Conservation (phyloP, 2,329 filamentous ascomycete species). For the Pyrenophora teres region DNA sequence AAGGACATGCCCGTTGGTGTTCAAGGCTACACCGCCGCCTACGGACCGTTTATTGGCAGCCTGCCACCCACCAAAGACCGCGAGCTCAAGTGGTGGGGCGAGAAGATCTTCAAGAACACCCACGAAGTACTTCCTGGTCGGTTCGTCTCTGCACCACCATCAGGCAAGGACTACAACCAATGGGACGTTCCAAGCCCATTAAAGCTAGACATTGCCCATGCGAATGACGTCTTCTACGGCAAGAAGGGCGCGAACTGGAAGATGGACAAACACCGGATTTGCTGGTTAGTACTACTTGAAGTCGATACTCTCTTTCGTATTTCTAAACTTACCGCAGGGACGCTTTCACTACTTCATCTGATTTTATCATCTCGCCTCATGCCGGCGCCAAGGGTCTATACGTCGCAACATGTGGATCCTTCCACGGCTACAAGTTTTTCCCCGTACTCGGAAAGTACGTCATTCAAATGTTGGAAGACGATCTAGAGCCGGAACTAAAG, state of each 20-base stretch:
- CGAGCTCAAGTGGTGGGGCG: constrained; percentile 44
- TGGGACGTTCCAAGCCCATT: constrained; percentile 64
- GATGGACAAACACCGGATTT: constrained; percentile 66
- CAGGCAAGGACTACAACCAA: constrained; percentile 62
- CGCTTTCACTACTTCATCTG: constrained; percentile 62
- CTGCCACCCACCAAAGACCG: constrained; percentile 41
- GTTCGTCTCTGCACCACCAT: constrained; percentile 62
- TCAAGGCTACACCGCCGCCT: constrained; percentile 36
- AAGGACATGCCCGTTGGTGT: constrained; percentile 44
- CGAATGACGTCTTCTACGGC: constrained; percentile 64
- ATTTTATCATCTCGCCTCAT: constrained; percentile 60
- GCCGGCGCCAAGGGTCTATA: constrained; percentile 55
- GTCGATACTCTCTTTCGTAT: neutral
- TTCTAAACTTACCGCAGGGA: constrained; percentile 56
- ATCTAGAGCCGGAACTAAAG: constrained; percentile 52
- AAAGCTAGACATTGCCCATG: constrained; percentile 63
- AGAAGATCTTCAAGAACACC: constrained; percentile 45
- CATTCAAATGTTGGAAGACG: constrained; percentile 55
- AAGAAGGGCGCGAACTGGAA: constrained; percentile 61
- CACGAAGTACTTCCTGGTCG: constrained; percentile 53
- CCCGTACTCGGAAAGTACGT: constrained; percentile 62
- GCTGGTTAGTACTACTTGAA: constrained; percentile 57
- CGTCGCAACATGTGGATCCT: constrained; percentile 64
- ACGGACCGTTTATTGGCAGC: constrained; percentile 40
- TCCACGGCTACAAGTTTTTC: constrained; percentile 66